phyloP scores from a whole-genome alignment of 106 monocot genomes.

The Triglochin maritima region DNA sequence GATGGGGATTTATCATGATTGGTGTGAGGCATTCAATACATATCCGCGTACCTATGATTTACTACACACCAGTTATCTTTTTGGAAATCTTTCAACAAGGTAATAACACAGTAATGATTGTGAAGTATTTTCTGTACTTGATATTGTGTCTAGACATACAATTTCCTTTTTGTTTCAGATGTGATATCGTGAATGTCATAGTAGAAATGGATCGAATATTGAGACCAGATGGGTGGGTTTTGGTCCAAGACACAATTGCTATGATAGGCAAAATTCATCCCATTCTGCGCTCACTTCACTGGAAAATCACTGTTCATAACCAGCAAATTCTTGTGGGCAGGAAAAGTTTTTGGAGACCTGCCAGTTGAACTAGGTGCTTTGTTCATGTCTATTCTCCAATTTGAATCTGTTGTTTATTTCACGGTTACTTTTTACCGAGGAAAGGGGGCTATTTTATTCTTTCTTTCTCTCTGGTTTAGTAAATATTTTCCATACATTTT shows the following conservation, averaged over 20 bases:
- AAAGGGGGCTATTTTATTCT: no score
- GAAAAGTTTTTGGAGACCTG: slow-evolving; percentile 58
- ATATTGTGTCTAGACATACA: background rate
- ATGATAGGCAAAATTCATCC: slow-evolving; percentile 39
- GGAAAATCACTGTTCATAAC: slow-evolving; percentile 35
- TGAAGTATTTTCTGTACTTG: background rate
- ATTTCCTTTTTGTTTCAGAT: slow-evolving; percentile 29
- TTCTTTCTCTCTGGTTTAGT: no score
- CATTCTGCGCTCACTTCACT: slow-evolving; percentile 51
- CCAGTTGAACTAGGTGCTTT: background rate
- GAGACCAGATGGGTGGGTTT: slow-evolving; percentile 80
- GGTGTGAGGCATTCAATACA: slow-evolving; percentile 91
- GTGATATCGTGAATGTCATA: slow-evolving; percentile 41
- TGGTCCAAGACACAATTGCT: slow-evolving; percentile 51
- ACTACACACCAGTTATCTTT: slow-evolving; percentile 56
- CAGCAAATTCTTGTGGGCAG: slow-evolving; percentile 52
- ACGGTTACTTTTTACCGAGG: no score
- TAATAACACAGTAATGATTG: slow-evolving; percentile 1
- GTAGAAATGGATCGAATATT: slow-evolving; percentile 80
- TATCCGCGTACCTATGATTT: slow-evolving; percentile 93
- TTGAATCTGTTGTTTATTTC: no score
- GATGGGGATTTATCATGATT: slow-evolving; percentile 86
- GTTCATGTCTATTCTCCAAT: background rate
- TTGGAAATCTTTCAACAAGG: slow-evolving; percentile 52
- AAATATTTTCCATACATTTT: no score